Percentiles rank a stretch among this genome's conserved stretches.
phyloP scores from a whole-genome alignment of 306 rosid genomes.

The Trifolium pratense region DNA sequence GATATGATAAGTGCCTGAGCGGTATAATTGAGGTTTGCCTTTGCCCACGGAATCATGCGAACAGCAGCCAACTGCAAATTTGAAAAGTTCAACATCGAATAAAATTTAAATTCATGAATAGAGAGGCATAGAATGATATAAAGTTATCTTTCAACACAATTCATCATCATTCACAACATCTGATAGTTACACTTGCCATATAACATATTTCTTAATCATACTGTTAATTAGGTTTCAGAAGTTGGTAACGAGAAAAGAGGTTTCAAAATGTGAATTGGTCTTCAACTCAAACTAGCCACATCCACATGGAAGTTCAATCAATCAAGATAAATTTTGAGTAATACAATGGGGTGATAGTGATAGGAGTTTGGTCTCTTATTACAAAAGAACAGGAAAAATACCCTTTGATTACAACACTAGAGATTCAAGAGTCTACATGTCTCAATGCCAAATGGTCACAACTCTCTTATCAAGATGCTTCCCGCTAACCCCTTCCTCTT shows the following conservation, averaged over 20 bases:
- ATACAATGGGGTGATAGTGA: neutral
- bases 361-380: conserved; percentile 4
- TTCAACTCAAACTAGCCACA: neutral
- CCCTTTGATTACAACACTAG: too few species aligned
- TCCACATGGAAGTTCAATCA: conserved; percentile 21
- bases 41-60: conserved; percentile 92
- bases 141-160: conserved; percentile 1
- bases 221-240: conserved; percentile 25
- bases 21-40: conserved; percentile 87
- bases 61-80: conserved; percentile 72
- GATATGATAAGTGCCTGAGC: conserved; percentile 96
- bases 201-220: conserved; percentile 14
- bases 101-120: conserved; percentile 14
- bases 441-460: too few species aligned
- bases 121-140: conserved; percentile 14
- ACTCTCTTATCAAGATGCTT: too few species aligned
- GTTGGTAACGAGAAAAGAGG: neutral
- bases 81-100: conserved; percentile 14
- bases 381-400: neutral
- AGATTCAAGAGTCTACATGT: too few species aligned
- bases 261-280: neutral
- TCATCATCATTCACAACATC: conserved; percentile 19
- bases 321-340: conserved; percentile 19
- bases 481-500: too few species aligned
- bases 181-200: neutral